Conservation (phyloP, 169 alveolate species). For the Plasmodium blacklocki region DNA sequence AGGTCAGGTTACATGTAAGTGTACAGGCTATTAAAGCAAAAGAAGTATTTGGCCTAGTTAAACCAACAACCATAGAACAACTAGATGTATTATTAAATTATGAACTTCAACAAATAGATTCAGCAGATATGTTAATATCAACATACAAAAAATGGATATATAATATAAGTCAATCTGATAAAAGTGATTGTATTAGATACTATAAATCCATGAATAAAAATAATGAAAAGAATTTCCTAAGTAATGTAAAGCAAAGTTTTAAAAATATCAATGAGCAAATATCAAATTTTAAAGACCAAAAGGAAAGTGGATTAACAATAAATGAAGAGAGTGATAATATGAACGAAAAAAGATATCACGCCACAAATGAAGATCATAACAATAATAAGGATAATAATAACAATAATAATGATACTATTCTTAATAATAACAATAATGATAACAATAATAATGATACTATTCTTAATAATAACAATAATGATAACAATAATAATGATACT, state of each 20-base stretch:
- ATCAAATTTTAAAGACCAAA: not conserved
- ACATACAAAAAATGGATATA: slow-evolving; percentile 71
- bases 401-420: not conserved
- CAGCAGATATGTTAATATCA: slow-evolving; percentile 45
- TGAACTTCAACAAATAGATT: slow-evolving; percentile 57
- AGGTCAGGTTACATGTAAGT: slow-evolving; percentile 66
- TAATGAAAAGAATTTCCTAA: slow-evolving; percentile 18
- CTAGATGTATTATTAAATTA: slow-evolving; percentile 48
- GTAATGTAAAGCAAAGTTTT: not conserved
- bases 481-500: no score
- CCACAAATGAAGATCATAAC: not conserved
- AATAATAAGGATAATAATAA: not conserved
- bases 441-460: not conserved
- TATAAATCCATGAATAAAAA: slow-evolving; percentile 18
- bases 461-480: no score
- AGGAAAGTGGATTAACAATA: slow-evolving; percentile 1
- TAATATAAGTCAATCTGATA: slow-evolving; percentile 50
- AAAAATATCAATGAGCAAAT: slow-evolving; percentile 1
- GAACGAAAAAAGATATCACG: not conserved
- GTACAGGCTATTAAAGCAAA: slow-evolving; percentile 68
- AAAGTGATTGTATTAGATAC: slow-evolving; percentile 58
- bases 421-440: not conserved
- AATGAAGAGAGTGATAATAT: not conserved
- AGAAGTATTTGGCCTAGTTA: slow-evolving; percentile 56
- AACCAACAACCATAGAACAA: slow-evolving; percentile 51